Conservation (phyloP, 2,329 filamentous ascomycete species). For the Sporothrix luriei region DNA sequence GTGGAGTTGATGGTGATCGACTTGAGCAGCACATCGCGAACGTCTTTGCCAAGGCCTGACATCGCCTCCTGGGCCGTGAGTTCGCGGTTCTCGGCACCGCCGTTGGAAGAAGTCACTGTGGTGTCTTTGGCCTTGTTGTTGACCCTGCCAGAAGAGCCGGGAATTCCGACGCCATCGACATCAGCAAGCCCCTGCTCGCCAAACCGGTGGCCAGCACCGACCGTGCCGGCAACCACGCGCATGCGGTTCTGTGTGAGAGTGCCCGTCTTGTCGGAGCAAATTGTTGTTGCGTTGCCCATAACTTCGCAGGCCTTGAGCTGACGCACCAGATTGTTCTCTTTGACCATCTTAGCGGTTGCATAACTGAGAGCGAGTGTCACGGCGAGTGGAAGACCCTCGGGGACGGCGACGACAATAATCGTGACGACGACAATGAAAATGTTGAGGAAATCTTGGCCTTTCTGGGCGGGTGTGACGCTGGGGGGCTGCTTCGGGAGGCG, state of each 20-base stretch:
- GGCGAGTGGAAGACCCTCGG: slow-evolving; percentile 74
- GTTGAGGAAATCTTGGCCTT: slow-evolving; percentile 75
- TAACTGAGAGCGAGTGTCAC: slow-evolving; percentile 78
- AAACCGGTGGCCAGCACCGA: slow-evolving; percentile 60
- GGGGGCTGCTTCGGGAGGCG: slow-evolving; percentile 58
- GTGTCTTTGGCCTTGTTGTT: slow-evolving; percentile 32
- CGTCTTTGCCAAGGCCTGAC: slow-evolving; percentile 49
- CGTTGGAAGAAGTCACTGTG: not conserved
- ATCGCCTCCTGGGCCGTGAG: slow-evolving; percentile 52
- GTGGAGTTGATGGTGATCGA: slow-evolving; percentile 70
- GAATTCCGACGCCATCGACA: slow-evolving; percentile 33
- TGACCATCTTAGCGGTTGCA: slow-evolving; percentile 75
- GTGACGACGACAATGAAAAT: slow-evolving; percentile 79
- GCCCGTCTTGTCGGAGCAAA: slow-evolving; percentile 70
- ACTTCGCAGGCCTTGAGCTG: slow-evolving; percentile 78
- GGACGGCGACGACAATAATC: slow-evolving; percentile 78
- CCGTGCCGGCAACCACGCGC: slow-evolving; percentile 64
- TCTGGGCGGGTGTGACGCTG: slow-evolving; percentile 62
- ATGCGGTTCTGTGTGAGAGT: slow-evolving; percentile 70
- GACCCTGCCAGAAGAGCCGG: slow-evolving; percentile 37
- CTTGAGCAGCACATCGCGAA: slow-evolving; percentile 59
- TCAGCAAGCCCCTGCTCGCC: slow-evolving; percentile 44
- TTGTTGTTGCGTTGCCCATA: slow-evolving; percentile 68
- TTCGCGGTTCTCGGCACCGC: slow-evolving; percentile 40
- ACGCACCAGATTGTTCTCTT: slow-evolving; percentile 75